Conservation (phyloP, 345 rosid genomes). For the Clarkia xantiana region DNA sequence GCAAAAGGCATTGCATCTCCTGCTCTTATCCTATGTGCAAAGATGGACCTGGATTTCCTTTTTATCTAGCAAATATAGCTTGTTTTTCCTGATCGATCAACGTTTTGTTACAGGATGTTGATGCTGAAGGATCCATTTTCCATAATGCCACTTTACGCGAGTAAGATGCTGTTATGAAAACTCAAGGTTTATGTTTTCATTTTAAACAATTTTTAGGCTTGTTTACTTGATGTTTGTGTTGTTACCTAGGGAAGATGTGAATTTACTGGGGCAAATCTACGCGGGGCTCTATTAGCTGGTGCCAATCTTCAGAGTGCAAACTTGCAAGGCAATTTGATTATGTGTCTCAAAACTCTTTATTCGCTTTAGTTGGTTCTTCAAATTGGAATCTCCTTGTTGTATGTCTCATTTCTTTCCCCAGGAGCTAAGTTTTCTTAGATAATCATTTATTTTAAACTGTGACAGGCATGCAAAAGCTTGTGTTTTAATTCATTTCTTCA, state of each 20-base stretch:
- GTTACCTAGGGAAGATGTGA: conserved; percentile 77
- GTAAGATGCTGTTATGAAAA: conserved; percentile 31
- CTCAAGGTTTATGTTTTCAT: conserved; percentile 1
- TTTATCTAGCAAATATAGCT: neutral
- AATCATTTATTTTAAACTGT: too few relatives aligned
- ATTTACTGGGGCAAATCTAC: conserved; percentile 78
- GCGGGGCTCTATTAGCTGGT: conserved; percentile 78
- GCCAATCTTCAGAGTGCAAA: conserved; percentile 92
- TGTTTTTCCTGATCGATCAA: neutral
- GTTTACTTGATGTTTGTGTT: conserved; percentile 13
- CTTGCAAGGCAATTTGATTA: conserved; percentile 45
- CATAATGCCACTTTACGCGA: conserved; percentile 89
- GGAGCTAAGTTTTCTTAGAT: too few relatives aligned
- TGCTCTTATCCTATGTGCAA: neutral
- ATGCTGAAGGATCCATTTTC: conserved; percentile 69
- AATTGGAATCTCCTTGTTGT: neutral
- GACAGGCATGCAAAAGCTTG: too few relatives aligned
- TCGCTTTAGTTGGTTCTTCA: neutral
- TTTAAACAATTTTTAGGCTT: neutral
- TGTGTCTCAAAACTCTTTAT: neutral
- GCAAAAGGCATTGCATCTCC: neutral
- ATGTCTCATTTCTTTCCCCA: too few relatives aligned
- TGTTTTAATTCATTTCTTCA: too few relatives aligned
- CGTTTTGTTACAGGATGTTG: conserved; percentile 40
- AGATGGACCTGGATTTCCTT: neutral